Conservation (phyloP, 768 basidiomycete species). For the Leccinum truebloodii region DNA sequence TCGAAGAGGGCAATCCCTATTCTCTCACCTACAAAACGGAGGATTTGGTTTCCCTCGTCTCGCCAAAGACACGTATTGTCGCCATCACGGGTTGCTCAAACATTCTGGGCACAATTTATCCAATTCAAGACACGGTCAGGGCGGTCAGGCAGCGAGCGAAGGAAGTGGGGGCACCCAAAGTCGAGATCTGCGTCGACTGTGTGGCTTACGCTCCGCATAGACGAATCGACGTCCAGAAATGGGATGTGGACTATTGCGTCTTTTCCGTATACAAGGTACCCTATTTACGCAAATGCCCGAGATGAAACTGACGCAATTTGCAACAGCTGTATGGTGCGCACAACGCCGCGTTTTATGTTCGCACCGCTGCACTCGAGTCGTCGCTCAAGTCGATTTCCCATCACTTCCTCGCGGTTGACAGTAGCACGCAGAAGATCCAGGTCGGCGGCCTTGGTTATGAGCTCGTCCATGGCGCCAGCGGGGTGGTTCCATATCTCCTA, state of each 20-base stretch:
- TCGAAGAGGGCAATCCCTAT: constrained; percentile 61
- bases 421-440: constrained; percentile 61
- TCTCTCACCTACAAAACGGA: constrained; percentile 55
- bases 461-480: constrained; percentile 58
- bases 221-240: constrained; percentile 66
- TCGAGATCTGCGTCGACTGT: constrained; percentile 73
- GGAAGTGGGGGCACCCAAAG: constrained; percentile 53
- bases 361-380: constrained; percentile 43
- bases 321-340: constrained; percentile 74
- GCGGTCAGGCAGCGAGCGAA: constrained; percentile 52
- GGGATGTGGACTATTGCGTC: constrained; percentile 75
- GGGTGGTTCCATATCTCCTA: constrained; percentile 62
- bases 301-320: not conserved
- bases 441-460: constrained; percentile 79
- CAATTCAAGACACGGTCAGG: constrained; percentile 56
- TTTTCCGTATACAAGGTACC: constrained; percentile 77
- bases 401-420: constrained; percentile 60
- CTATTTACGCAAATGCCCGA: not conserved
- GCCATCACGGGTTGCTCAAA: constrained; percentile 78
- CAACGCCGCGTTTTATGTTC: constrained; percentile 64
- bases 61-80: constrained; percentile 65
- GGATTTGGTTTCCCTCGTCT: constrained; percentile 62
- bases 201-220: constrained; percentile 81
- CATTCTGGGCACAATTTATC: constrained; percentile 65
- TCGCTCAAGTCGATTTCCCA: constrained; percentile 64